phyloP scores from a whole-genome alignment of 495 filamentous ascomycete genomes.

The Annulohypoxylon moriforme region DNA sequence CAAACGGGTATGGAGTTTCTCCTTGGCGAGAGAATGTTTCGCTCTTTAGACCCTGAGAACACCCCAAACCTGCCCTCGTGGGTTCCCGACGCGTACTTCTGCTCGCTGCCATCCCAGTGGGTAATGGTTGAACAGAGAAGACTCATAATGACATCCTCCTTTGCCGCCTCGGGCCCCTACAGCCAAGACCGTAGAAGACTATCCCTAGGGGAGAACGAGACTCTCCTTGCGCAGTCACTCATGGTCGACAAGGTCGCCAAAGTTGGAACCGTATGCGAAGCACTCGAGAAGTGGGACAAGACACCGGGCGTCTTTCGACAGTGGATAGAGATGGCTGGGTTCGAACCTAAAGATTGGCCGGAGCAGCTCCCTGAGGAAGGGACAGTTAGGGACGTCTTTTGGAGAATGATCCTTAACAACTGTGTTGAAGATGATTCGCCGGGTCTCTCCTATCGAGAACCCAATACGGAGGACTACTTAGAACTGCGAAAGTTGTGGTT shows the following conservation, averaged over 20 bases:
- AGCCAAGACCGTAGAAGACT: neutral
- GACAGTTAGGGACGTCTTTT: neutral
- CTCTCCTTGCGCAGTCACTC: neutral
- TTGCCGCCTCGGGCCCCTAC: neutral
- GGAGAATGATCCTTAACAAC: neutral
- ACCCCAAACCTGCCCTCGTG: neutral
- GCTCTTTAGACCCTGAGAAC: neutral
- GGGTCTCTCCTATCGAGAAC: neutral
- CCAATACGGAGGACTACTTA: neutral
- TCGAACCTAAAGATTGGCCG: neutral
- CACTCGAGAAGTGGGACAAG: neutral
- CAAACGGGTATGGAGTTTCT: neutral
- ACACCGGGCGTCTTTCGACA: neutral
- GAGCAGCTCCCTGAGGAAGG: neutral
- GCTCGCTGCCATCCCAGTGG: neutral
- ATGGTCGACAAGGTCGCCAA: neutral
- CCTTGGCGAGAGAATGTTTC: neutral
- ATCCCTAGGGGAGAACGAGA: neutral
- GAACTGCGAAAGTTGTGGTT: neutral
- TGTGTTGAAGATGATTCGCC: neutral
- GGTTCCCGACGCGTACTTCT: neutral
- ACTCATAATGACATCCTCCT: neutral
- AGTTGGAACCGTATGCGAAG: neutral
- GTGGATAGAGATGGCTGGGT: neutral
- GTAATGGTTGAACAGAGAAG: neutral